Evolutionary conservation across 23 red algal genomes (phyloP).

Genomic region (Gracilaria caudata): DNA sequence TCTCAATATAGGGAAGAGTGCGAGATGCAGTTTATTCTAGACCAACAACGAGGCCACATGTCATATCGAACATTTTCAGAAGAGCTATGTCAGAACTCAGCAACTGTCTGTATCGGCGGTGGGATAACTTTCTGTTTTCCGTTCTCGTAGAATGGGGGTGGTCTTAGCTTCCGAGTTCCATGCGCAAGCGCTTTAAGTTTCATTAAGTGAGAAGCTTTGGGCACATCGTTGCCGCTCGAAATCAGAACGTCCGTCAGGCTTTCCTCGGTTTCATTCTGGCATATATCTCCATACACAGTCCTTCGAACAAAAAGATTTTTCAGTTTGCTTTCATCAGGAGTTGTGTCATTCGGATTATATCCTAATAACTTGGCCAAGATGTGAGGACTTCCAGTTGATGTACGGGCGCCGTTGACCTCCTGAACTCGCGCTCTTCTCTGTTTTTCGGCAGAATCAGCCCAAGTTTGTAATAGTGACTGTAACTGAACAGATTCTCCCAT

Average conservation of each 20-base stretch:
- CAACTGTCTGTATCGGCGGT: too few species aligned
- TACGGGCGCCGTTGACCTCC: too few species aligned
- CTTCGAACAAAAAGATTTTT: neutral
- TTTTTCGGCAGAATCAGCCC: too few species aligned
- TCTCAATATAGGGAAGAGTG: neutral
- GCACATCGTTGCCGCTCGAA: neutral
- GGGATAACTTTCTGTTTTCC: neutral
- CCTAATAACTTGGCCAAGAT: neutral
- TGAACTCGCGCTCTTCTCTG: too few species aligned
- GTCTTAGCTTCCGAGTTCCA: neutral
- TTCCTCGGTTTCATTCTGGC: slow-evolving; percentile 29
- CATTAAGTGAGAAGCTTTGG: too few species aligned
- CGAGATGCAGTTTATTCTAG: neutral
- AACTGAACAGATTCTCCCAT: too few species aligned
- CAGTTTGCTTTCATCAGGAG: neutral
- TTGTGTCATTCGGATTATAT: neutral
- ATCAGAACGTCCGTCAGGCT: slow-evolving; percentile 1
- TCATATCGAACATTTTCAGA: neutral
- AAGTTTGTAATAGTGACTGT: too few species aligned
- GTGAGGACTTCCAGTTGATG: too few species aligned
- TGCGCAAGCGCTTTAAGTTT: neutral
- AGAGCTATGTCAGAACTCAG: neutral
- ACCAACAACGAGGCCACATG: too few species aligned
- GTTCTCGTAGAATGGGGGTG: neutral
- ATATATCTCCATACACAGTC: slow-evolving; percentile 36